These are phyloP conservation scores for Pseudonitzschia multistriata DNA, from an alignment of 108 stramenopile species.

Conservation along the genomic window DNA sequence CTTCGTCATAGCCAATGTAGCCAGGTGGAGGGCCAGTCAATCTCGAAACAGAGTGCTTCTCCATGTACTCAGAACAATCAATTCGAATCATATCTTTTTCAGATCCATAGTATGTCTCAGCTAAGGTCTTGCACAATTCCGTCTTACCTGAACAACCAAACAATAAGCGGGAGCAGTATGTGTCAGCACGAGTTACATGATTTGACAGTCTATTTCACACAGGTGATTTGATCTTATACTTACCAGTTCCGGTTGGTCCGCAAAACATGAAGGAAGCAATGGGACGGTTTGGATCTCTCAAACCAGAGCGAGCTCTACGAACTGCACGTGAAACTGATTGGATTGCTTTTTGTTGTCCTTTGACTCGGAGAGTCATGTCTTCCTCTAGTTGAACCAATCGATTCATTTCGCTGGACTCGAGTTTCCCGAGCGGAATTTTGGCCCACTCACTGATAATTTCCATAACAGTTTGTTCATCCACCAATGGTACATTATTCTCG, in stretches of 20 bases:
- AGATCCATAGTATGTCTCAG: conserved; percentile 84
- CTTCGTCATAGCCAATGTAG: conserved; percentile 91
- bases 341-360: conserved; percentile 87
- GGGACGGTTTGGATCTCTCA: conserved; percentile 75
- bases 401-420: conserved; percentile 76
- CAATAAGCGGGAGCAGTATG: background rate
- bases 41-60: conserved; percentile 86
- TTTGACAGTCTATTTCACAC: too few species aligned
- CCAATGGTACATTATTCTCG: conserved; percentile 39
- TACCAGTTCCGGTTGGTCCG: conserved; percentile 81
- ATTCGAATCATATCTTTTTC: conserved; percentile 91
- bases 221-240: background rate
- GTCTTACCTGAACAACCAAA: conserved; percentile 81
- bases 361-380: conserved; percentile 67
- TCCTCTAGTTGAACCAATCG: conserved; percentile 78
- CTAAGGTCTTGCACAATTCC: conserved; percentile 88
- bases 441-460: conserved; percentile 66
- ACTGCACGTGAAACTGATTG: conserved; percentile 81
- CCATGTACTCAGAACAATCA: conserved; percentile 93
- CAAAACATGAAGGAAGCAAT: conserved; percentile 90
- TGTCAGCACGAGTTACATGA: background rate
- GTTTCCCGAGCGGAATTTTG: conserved; percentile 72
- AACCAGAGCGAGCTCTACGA: conserved; percentile 78
- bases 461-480: conserved; percentile 69
- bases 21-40: conserved; percentile 94